phyloP scores from a whole-genome alignment of 2,329 filamentous ascomycete genomes.

The Coleophoma crateriformis region DNA sequence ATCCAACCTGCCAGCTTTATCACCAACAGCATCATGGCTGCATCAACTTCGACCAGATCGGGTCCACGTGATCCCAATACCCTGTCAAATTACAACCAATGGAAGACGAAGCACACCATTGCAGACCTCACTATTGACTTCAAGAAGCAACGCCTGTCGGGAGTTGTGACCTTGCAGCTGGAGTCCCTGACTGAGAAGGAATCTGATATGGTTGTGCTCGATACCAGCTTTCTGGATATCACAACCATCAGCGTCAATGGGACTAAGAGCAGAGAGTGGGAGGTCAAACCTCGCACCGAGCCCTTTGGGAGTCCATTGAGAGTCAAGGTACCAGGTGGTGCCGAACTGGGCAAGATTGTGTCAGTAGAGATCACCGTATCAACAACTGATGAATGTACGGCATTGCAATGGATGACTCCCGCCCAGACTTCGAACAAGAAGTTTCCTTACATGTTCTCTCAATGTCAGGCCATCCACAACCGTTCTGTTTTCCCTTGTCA shows the following conservation, averaged over 20 bases:
- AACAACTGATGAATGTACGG: conserved; percentile 85
- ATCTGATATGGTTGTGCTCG: conserved; percentile 74
- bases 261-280: conserved; percentile 56
- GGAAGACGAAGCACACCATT: conserved; percentile 77
- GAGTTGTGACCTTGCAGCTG: conserved; percentile 70
- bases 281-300: conserved; percentile 57
- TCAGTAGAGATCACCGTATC: conserved; percentile 62
- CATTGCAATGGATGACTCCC: conserved; percentile 90
- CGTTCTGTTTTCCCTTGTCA: conserved; percentile 94
- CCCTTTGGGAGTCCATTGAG: conserved; percentile 71
- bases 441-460: conserved; percentile 96
- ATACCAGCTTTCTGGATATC: conserved; percentile 80
- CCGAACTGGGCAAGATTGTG: conserved; percentile 45
- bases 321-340: conserved; percentile 52
- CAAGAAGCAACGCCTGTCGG: conserved; percentile 67
- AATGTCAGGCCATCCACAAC: conserved; percentile 95
- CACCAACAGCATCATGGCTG: neutral
- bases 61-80: conserved; percentile 75
- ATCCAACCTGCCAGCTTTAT: too few species aligned
- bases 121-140: conserved; percentile 83
- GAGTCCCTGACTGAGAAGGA: conserved; percentile 70
- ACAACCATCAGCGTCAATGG: conserved; percentile 65
- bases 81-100: conserved; percentile 84
- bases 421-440: conserved; percentile 94
- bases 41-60: conserved; percentile 15